phyloP scores from a whole-genome alignment of 106 monocot species.

The Dioscorea alata region DNA sequence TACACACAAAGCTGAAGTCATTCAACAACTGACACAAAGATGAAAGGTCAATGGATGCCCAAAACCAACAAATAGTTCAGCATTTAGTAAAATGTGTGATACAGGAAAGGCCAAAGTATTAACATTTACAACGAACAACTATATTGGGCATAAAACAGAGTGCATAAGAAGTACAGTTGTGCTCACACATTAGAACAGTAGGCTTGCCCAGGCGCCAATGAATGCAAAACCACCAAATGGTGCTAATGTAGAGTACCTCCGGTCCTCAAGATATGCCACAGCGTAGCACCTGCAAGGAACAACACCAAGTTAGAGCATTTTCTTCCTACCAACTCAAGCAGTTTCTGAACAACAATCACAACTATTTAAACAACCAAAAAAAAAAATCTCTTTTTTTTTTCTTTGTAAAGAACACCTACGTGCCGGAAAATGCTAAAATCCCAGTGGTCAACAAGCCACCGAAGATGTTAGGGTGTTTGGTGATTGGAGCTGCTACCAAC shows the following conservation, averaged over 20 bases:
- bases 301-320: background rate
- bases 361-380: background rate
- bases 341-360: background rate
- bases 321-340: background rate
- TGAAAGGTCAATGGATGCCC: too few relatives aligned
- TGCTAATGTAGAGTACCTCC: conserved; percentile 60
- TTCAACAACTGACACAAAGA: too few relatives aligned
- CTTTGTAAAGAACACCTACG: conserved; percentile 37
- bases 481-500: conserved; percentile 73
- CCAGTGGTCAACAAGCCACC: conserved; percentile 65
- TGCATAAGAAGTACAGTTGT: background rate
- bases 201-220: background rate
- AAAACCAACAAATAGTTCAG: background rate
- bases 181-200: background rate
- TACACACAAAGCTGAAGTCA: too few relatives aligned
- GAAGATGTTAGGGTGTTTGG: conserved; percentile 63
- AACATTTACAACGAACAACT: background rate
- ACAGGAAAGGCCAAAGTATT: background rate
- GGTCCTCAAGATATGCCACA: conserved; percentile 91
- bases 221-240: conserved; percentile 75
- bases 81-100: background rate
- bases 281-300: conserved; percentile 57
- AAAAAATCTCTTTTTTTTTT: background rate
- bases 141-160: background rate
- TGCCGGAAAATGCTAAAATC: conserved; percentile 84